Base-by-base conservation (phyloP, 257 asterid genomes). In the Thymus quinquecostatus region DNA sequence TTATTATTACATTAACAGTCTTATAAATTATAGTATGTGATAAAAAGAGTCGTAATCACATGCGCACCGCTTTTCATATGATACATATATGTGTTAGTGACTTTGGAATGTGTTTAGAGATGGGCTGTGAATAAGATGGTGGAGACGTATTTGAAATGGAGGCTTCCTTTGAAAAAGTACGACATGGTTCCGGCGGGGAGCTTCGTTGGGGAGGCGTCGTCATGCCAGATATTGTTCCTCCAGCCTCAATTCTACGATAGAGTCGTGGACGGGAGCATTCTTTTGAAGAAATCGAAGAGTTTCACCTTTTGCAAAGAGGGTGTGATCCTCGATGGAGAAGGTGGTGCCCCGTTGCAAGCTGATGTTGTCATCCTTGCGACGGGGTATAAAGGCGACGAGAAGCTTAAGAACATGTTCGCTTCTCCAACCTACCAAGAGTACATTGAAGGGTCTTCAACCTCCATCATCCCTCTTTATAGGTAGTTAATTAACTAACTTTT, bases 191-290 rank as follows among this genome's bases (percentile, higher is more conserved):
- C 97, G 21, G 47, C 76, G 49, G 84, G 80, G 1, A 76, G 87
- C 60, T 83, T 88, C 50, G 74, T 76, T 9, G 62, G 47, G 12
- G 86, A 77, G 9, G 47, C 71, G 41, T 73, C 85, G 51, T 74
- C 91, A 29, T 84, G 95, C 70, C 70, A 67, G 48, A 21, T 84
- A 50, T 13, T 76, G 8, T 43, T 78, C 41, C 72, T 83, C 3
- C 83, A 73, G 2, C 81, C 75, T 0, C 75, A 85, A 67, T 89
- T 87, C 77, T 85, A 63, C 38, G 86, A 75, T 32, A 83, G 75
- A 80, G 89, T 85, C 53, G 91, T 77, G 58, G 87, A 89, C 13
- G 87, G 87, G 68, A 85, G 91, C 83, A 79, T 89, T 34, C 27
- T 65, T 13, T 40, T 89, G 0, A 89, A 68, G 79, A 76, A 78